These are phyloP conservation scores for Colletotrichum incanum DNA, from an alignment of 2,329 filamentous ascomycete genomes.

Conservation along the genomic window DNA sequence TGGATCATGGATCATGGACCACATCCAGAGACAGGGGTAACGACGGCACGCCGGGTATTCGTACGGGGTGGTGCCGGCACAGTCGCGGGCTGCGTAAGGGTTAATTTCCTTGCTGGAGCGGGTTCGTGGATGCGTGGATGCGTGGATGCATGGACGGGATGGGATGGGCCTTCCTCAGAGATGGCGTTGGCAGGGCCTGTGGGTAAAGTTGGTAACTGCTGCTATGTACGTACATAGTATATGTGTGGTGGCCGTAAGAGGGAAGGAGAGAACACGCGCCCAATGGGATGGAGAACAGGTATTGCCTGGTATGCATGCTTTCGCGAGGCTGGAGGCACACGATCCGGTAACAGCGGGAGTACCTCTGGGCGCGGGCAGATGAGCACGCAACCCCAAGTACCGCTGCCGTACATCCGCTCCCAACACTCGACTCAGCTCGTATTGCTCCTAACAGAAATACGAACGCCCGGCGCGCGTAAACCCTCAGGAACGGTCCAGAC, in stretches of 20 bases:
- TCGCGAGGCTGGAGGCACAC: conserved; percentile 28
- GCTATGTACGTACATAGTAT: no score
- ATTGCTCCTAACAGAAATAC: conserved; percentile 41
- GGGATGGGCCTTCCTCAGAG: conserved; percentile 1
- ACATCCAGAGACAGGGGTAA: conserved; percentile 30
- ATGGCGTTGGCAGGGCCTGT: conserved; percentile 27
- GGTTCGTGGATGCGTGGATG: neutral
- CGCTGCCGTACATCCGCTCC: neutral
- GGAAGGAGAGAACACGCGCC: neutral
- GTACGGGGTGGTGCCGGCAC: conserved; percentile 22
- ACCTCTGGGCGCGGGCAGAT: neutral
- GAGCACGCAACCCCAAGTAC: neutral
- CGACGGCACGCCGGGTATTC: conserved; percentile 22
- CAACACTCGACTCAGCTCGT: conserved; percentile 38
- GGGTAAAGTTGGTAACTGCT: neutral
- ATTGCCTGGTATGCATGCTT: conserved; percentile 12
- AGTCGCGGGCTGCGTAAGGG: conserved; percentile 26
- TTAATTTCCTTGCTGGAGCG: conserved; percentile 34
- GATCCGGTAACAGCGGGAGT: conserved; percentile 24
- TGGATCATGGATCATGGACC: conserved; percentile 21
- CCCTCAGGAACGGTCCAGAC: conserved; percentile 16
- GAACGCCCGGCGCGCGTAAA: neutral
- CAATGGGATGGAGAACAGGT: conserved; percentile 28
- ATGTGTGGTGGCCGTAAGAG: no score
- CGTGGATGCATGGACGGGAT: neutral